Base-by-base conservation (phyloP, 352 stramenopile species). In the Globisporangium irregulare region DNA sequence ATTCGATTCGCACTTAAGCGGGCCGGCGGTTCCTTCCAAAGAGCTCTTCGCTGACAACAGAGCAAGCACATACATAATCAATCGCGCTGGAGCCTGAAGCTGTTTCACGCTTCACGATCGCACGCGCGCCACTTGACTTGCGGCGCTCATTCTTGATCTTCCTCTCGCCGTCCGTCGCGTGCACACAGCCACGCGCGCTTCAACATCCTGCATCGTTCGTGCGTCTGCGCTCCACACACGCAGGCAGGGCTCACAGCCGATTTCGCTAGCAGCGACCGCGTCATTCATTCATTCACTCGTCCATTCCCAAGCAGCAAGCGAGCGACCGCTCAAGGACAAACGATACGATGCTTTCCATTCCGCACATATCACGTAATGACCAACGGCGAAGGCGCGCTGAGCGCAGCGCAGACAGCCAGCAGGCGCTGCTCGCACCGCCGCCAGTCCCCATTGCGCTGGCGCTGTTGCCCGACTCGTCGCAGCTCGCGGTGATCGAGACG, bases 281-380 rank as follows among this genome's bases (percentile, higher is more conserved):
- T 4, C 38, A 46, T 56, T 56, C 50, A 25, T 6, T 56, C 25
- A 53, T 29, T 55, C 14, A 46, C 29, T 56, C 22, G n/a, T 6
- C 34, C 14, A 53, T 18, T 55, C 48, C 22, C 22, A 57, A 34
- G 22, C 51, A 57, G 51, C 32, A 4, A 38, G 10, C 32, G 4
- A 38, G 10, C 36, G 36, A 43, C 10, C 12, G 9, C 36, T 43
- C 36, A 43, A 46, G 38, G 18, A 46, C 38, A 10, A 46, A 20
- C 38, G 4, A 64, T 76, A 7, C 38, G 4, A 64, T 76, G 72
- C 57, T 78, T 34, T 75, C 72, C 18, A 78, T 78, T 69, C 69
- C 72, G 12, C 69, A 78, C 62, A 20, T 78, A 20, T 75, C 69
- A n/a, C 56, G 59, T 24, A 71, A 66, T 9, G 36, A 62, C 1